Evolutionary conservation across 148 eudicot species (phyloP).

Genomic region (Nepenthes gracilis): DNA sequence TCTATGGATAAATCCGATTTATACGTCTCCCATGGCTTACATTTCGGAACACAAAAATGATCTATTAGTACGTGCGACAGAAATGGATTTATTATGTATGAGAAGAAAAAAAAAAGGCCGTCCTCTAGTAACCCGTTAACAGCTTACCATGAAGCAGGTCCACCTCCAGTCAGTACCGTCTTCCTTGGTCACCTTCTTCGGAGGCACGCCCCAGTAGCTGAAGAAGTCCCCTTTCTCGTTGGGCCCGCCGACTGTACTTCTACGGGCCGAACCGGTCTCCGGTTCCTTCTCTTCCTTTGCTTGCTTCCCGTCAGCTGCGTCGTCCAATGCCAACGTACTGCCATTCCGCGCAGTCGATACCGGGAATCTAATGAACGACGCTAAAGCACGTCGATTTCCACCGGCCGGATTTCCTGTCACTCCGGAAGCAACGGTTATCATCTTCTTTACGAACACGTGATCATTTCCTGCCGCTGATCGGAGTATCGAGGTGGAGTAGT

Average conservation of each 20-base stretch:
- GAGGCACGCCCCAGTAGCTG: slow-evolving; percentile 55
- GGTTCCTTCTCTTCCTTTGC: slow-evolving; percentile 4
- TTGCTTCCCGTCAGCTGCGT: slow-evolving; percentile 7
- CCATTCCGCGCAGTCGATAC: slow-evolving; percentile 11
- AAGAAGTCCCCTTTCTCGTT: slow-evolving; percentile 12
- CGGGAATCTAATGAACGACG: slow-evolving; percentile 20
- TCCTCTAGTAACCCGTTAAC: too few species aligned
- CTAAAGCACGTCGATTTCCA: slow-evolving; percentile 11
- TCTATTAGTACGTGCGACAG: neutral
- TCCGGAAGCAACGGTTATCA: neutral
- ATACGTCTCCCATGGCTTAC: slow-evolving; percentile 79
- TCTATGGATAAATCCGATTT: slow-evolving; percentile 50
- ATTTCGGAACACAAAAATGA: neutral
- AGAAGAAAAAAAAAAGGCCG: too few species aligned
- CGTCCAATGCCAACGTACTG: slow-evolving; percentile 22
- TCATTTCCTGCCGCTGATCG: neutral
- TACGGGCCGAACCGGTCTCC: slow-evolving; percentile 14
- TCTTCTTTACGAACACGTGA: slow-evolving; percentile 4
- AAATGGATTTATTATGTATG: neutral
- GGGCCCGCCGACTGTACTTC: slow-evolving; percentile 2
- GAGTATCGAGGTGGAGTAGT: slow-evolving; percentile 18
- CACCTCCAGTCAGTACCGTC: slow-evolving; percentile 83
- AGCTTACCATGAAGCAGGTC: slow-evolving; percentile 64
- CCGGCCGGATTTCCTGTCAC: slow-evolving; percentile 6
- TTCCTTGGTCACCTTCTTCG: slow-evolving; percentile 35